Conservation (phyloP, 371 early-diverging fungal genomes). For the Mortierella sp. region DNA sequence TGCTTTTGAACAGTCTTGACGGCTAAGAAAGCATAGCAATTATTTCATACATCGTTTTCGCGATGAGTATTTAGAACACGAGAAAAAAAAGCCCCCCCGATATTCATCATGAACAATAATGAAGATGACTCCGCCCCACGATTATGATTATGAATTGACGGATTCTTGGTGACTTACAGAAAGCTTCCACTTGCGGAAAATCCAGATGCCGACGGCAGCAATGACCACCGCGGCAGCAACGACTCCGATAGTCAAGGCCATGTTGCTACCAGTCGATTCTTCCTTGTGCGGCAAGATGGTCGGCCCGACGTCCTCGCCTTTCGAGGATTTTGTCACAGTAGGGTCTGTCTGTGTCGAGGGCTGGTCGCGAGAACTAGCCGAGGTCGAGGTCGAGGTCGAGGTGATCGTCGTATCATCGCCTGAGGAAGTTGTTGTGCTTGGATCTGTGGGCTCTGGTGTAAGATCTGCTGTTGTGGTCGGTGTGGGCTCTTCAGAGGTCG, state of each 20-base stretch:
- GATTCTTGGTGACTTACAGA: slow-evolving; percentile 52
- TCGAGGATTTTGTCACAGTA: background rate
- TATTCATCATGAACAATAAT: background rate
- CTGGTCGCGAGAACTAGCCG: background rate
- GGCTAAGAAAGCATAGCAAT: slow-evolving; percentile 19
- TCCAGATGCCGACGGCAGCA: slow-evolving; percentile 51
- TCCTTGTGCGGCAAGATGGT: slow-evolving; percentile 2
- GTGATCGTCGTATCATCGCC: background rate
- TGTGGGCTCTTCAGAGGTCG: background rate
- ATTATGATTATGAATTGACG: too few relatives aligned
- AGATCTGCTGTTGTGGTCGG: background rate
- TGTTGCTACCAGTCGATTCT: slow-evolving; percentile 5
- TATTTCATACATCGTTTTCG: background rate
- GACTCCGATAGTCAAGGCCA: slow-evolving; percentile 26
- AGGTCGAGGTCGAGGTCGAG: too few relatives aligned
- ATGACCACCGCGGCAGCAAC: slow-evolving; percentile 34
- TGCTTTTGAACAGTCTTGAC: slow-evolving; percentile 45
- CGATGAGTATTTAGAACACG: background rate
- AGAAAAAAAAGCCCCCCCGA: too few relatives aligned
- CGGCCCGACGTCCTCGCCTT: background rate
- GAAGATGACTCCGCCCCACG: too few relatives aligned
- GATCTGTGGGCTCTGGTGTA: background rate
- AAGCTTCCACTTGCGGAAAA: slow-evolving; percentile 59
- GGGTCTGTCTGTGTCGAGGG: background rate
- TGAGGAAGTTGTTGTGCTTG: background rate